Percentiles rank a stretch among this genome's conserved stretches.
phyloP scores from a whole-genome alignment of 257 asterid species.

The Solanum arcanum region DNA sequence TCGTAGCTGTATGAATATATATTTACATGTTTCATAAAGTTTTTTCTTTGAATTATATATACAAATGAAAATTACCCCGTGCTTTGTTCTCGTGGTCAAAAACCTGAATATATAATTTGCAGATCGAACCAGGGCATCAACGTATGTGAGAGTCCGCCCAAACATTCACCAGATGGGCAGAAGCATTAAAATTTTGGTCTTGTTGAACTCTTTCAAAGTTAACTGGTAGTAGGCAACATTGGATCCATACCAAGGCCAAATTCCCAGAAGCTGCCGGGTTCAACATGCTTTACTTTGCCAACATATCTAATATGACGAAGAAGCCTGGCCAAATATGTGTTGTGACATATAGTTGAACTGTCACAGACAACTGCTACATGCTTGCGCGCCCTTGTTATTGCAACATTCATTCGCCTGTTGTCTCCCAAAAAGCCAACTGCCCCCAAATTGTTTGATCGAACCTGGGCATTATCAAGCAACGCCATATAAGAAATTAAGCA shows the following conservation, averaged over 20 bases:
- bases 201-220: neutral
- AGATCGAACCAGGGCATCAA: neutral
- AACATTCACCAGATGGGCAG: neutral
- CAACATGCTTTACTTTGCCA: slow-evolving; percentile 79
- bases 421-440: slow-evolving; percentile 99
- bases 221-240: slow-evolving; percentile 61
- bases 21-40: neutral
- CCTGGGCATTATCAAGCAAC: slow-evolving; percentile 27
- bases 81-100: neutral
- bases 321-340: slow-evolving; percentile 86
- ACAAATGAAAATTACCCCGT: neutral
- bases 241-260: slow-evolving; percentile 82
- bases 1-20: neutral
- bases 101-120: neutral
- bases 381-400: slow-evolving; percentile 90
- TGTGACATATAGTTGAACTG: slow-evolving; percentile 95
- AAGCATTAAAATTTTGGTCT: neutral
- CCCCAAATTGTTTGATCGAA: slow-evolving; percentile 90
- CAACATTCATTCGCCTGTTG: slow-evolving; percentile 90
- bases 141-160: neutral
- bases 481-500: neutral
- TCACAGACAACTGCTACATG: slow-evolving; percentile 85
- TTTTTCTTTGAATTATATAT: neutral
- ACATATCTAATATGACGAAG: slow-evolving; percentile 77
- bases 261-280: slow-evolving; percentile 77